Conservation (phyloP, 2,329 filamentous ascomycete species). For the Penicillium glabrum region DNA sequence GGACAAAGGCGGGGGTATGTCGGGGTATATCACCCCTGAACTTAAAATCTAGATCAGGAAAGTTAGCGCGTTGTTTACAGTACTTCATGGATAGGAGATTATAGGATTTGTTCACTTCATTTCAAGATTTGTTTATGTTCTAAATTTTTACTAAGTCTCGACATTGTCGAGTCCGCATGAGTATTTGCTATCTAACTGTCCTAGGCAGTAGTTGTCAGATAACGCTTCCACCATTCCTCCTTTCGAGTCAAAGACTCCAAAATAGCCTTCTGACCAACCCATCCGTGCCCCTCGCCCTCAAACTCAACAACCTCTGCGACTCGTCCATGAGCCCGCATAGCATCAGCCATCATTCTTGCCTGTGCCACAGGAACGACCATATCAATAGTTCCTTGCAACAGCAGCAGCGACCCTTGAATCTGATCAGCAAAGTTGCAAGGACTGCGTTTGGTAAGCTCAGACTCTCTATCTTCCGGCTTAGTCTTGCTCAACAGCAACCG, state of each 20-base stretch:
- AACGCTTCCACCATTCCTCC: slow-evolving; percentile 19
- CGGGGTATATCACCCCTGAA: neutral
- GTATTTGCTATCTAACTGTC: neutral
- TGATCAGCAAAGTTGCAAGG: slow-evolving; percentile 50
- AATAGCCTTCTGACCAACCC: slow-evolving; percentile 20
- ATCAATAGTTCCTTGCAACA: slow-evolving; percentile 59
- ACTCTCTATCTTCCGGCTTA: slow-evolving; percentile 40
- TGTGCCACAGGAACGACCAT: slow-evolving; percentile 61
- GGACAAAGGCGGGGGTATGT: neutral
- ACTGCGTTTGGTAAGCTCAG: slow-evolving; percentile 49
- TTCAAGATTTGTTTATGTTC: neutral
- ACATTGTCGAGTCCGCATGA: too few relatives aligned
- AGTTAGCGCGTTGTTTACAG: neutral
- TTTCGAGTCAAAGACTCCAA: slow-evolving; percentile 16
- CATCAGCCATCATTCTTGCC: slow-evolving; percentile 52
- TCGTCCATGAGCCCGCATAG: slow-evolving; percentile 43
- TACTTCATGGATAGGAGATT: too few relatives aligned
- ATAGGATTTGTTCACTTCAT: too few relatives aligned
- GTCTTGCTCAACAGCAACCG: slow-evolving; percentile 44
- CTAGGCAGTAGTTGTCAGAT: slow-evolving; percentile 5
- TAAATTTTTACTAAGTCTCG: neutral
- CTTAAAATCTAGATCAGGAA: neutral
- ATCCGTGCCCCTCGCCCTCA: slow-evolving; percentile 54
- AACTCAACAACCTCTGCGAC: slow-evolving; percentile 51
- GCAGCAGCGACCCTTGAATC: slow-evolving; percentile 52